Base-by-base conservation (phyloP, 352 stramenopile species). In the Phytophthora fragariae region DNA sequence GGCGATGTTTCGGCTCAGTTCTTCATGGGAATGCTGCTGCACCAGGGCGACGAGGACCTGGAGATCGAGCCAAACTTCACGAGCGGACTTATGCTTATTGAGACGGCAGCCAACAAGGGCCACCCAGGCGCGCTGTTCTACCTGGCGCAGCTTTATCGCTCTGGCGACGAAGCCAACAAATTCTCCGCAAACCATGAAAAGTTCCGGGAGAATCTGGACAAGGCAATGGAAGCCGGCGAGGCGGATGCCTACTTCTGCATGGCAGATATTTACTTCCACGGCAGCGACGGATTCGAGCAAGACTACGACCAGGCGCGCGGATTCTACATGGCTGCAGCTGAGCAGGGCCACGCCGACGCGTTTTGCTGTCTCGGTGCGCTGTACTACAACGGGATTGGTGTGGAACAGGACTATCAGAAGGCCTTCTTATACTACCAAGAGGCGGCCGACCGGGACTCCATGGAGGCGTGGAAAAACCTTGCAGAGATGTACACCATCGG, bases 371-470 rank as follows among this genome's bases (percentile, higher is more conserved):
- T 97, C 15, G 91, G 90, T 27, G 80, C 88, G 12, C 67, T 97
- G 47, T 91, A 91, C 74, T 96, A 95, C 73, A 89, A 93, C 54
- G 86, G 87, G 17, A 70, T 86, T 39, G 89, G 89, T 24, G 86
- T 94, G 46, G 50, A 82, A 65, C 69, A 86, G 56, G 83, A 97
- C 70, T 96, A 83, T 59, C 68, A 90, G 59, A 86, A 87, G 70
- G 91, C 91, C 37, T 96, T 97, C 60, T 61, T 92, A 65, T 95
- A 93, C 70, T 97, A 96, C 70, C 89, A 97, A 71, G 88, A 92
- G 52, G 90, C 91, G 4, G 91, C 90, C 17, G 89, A 96, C 49
- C 82, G 79, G 39, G 76, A 95, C 77, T 96, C 88, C 49, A 92
- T 95, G 80, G 82, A 92, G 65, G 88, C 90, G 6, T 97, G 90